A percentile compares a stretch with the other conserved stretches of the same genome.
phyloP scores from a whole-genome alignment of 2,329 filamentous ascomycete genomes.

The Hypoxylon sp. region DNA sequence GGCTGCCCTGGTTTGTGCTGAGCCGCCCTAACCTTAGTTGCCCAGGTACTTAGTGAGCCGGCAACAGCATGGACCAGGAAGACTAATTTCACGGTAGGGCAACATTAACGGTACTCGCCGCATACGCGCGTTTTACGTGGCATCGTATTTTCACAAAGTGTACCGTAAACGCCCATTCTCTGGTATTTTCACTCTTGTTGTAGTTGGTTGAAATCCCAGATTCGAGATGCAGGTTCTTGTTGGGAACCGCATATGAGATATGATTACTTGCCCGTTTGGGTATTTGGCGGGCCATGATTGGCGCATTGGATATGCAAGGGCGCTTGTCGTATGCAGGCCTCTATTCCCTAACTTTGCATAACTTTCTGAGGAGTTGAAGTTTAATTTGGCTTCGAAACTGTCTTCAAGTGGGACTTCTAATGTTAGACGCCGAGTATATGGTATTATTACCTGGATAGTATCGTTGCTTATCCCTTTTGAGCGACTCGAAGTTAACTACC shows the following conservation, averaged over 20 bases:
- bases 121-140: not conserved
- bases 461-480: not conserved
- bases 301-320: slow-evolving; percentile 36
- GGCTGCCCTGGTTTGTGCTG: not conserved
- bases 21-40: not conserved
- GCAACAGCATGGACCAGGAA: not conserved
- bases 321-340: slow-evolving; percentile 17
- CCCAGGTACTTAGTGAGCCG: not conserved
- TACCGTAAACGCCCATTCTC: not conserved
- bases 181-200: not conserved
- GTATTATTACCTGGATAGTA: not conserved
- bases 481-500: not conserved
- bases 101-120: not conserved
- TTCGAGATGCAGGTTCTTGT: slow-evolving; percentile 10
- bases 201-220: slow-evolving; percentile 8
- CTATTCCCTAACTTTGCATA: not conserved
- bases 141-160: not conserved
- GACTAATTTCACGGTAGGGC: not conserved
- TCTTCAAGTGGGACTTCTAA: not conserved
- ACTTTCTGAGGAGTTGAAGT: not conserved
- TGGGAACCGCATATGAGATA: slow-evolving; percentile 15
- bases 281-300: slow-evolving; percentile 36
- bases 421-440: not conserved
- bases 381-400: not conserved
- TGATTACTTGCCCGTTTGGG: slow-evolving; percentile 41